Conservation (phyloP, 768 basidiomycete species). For the Tephrocybe sp. region DNA sequence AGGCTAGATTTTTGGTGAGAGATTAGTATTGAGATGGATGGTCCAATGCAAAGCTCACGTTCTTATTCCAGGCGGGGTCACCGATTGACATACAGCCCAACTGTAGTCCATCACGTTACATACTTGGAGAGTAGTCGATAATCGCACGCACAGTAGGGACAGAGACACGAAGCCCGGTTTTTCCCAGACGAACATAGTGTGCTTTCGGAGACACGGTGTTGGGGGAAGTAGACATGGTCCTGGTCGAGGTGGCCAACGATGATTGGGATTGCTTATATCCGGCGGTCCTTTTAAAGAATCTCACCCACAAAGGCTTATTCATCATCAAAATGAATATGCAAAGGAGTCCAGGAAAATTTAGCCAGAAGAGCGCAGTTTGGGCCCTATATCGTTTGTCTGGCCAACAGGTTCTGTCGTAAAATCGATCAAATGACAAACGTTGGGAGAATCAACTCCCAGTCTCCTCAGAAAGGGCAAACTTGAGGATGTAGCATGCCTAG, state of each 20-base stretch:
- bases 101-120: not conserved
- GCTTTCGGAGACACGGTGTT: not conserved
- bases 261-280: too few species aligned
- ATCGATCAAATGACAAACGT: too few species aligned
- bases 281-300: too few species aligned
- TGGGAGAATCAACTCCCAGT: too few species aligned
- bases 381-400: too few species aligned
- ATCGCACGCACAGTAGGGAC: not conserved
- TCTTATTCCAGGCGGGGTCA: not conserved
- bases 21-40: not conserved
- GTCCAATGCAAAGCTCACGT: not conserved
- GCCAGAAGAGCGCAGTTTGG: too few species aligned
- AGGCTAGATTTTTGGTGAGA: not conserved
- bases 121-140: not conserved
- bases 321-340: too few species aligned
- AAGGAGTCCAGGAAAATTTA: too few species aligned
- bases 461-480: too few species aligned
- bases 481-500: too few species aligned
- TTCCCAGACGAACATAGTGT: constrained; percentile 1
- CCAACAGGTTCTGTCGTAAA: too few species aligned
- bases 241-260: not conserved
- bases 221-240: not conserved
- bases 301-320: too few species aligned
- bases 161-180: not conserved
- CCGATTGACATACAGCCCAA: constrained; percentile 2